phyloP scores from a whole-genome alignment of 148 eudicot genomes.

The Rhododendron mucronatum region DNA sequence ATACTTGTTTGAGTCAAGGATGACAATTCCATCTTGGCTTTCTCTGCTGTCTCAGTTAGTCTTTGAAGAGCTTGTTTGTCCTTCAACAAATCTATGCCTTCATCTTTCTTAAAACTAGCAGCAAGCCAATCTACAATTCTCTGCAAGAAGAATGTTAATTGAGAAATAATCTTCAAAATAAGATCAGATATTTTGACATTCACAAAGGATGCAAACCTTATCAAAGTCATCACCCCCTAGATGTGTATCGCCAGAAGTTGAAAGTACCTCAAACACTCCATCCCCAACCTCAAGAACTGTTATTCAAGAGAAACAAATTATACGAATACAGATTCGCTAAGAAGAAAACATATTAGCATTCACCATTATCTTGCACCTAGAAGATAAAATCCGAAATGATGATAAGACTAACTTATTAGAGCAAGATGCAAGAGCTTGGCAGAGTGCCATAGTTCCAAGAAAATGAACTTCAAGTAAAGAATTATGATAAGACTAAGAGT shows the following conservation, averaged over 20 bases:
- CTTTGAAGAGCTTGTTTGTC: slow-evolving; percentile 77
- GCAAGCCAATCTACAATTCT: slow-evolving; percentile 75
- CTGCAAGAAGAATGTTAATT: slow-evolving; percentile 25
- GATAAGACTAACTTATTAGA: neutral
- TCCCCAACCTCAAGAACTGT: slow-evolving; percentile 80
- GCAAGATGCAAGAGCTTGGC: neutral
- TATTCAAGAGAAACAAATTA: neutral
- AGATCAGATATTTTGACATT: neutral
- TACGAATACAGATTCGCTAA: neutral
- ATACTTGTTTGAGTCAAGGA: slow-evolving; percentile 60
- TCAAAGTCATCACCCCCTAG: slow-evolving; percentile 81
- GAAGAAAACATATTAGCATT: neutral
- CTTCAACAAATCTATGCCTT: slow-evolving; percentile 61
- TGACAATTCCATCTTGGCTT: slow-evolving; percentile 74
- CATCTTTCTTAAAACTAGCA: slow-evolving; percentile 46
- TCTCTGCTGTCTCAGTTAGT: slow-evolving; percentile 67
- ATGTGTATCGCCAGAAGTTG: slow-evolving; percentile 77
- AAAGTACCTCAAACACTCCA: slow-evolving; percentile 73
- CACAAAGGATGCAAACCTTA: slow-evolving; percentile 37
- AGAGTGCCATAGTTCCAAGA: neutral
- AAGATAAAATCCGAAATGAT: neutral
- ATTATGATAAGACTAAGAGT: neutral
- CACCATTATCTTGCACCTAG: neutral
- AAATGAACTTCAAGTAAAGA: neutral
- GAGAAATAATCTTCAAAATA: neutral